Base-by-base conservation (phyloP, 108 stramenopile species). In the Cyclotella choctawhatcheeana region DNA sequence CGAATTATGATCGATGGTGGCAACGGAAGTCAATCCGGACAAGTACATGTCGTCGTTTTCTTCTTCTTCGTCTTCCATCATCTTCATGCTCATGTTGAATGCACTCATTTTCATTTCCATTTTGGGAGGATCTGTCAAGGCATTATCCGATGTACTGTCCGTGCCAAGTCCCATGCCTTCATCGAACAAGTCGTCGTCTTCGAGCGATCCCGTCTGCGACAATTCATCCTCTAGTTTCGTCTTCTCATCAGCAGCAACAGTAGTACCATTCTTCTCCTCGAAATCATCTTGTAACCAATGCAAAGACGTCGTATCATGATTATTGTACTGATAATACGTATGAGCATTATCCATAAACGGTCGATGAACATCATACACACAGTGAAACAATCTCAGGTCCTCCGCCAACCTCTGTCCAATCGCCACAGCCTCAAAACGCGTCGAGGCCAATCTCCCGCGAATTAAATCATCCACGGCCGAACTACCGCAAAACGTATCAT, bases 341-440 rank as follows among this genome's bases (percentile, higher is more conserved):
- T 60, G 59, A 6, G 59, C 22, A 37, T 60, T 37, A 21, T 60
- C 59, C 59, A 60, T 35, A 26, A 60, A 60, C 3, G 59, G 59
- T 6, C 35, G 20, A 12, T 37, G 34, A n/a, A 18, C 37, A 12
- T 60, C 59, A 60, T 60, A 60, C 5, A 40, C 32, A 37, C 59
- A 60, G 21, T 12, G n/a, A 37, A 60, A 60, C 13, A 60, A 20
- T 4, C 2, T 12, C 18, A 60, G 37, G 17, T 69, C 54, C 29
- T 29, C n/a, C 16, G 37, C 53, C 34, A 69, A n/a, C 55, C 27
- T 69, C 27, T 69, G 55, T 4, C 67, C 67, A 27, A 69, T n/a
- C 17, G 26, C 5, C n/a, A 69, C 47, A 10, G 67, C 67, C 45
- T 69, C 67, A 45, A 37, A 56, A 16, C 67, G 67, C 3, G 67